These are phyloP conservation scores for Penicillium sp. DNA, from an alignment of 2,329 filamentous ascomycete species.

Conservation along the genomic window DNA sequence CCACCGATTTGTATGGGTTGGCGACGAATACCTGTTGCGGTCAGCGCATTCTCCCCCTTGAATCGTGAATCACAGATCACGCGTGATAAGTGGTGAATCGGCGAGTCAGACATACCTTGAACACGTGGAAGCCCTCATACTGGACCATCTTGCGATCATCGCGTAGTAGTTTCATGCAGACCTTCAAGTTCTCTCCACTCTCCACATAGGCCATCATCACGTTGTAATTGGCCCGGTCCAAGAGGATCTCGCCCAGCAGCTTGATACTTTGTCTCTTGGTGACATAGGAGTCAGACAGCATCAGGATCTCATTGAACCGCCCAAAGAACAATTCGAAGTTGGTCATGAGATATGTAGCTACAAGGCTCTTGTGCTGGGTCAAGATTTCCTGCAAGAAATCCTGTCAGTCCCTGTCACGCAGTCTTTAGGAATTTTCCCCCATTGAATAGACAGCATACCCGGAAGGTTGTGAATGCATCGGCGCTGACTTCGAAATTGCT, in stretches of 20 bases:
- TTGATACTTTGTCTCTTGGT: conserved; percentile 99
- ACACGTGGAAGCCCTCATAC: conserved; percentile 98
- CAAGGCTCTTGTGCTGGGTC: conserved; percentile 89
- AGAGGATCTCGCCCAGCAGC: conserved; percentile 87
- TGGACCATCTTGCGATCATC: conserved; percentile 99
- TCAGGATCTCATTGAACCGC: conserved; percentile 81
- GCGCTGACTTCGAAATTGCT: conserved; percentile 95
- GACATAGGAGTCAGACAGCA: conserved; percentile 94
- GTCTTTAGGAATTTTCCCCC: not conserved
- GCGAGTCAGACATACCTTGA: conserved; percentile 64
- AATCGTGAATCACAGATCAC: not conserved
- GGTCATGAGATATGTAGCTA: conserved; percentile 80
- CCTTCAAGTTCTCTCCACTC: conserved; percentile 91
- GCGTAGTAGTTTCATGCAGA: conserved; percentile 95
- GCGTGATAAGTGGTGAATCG: not conserved
- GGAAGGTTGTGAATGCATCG: conserved; percentile 96
- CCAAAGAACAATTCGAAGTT: conserved; percentile 95
- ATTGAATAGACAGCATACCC: conserved; percentile 57
- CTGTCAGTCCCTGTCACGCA: not conserved
- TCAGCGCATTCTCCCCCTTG: conserved; percentile 18
- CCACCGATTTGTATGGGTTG: conserved; percentile 96
- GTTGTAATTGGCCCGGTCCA: conserved; percentile 94
- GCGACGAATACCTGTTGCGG: conserved; percentile 79
- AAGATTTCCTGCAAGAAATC: conserved; percentile 70
- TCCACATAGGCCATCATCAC: conserved; percentile 99